Conservation (phyloP, 345 rosid species). For the Populus nigra region DNA sequence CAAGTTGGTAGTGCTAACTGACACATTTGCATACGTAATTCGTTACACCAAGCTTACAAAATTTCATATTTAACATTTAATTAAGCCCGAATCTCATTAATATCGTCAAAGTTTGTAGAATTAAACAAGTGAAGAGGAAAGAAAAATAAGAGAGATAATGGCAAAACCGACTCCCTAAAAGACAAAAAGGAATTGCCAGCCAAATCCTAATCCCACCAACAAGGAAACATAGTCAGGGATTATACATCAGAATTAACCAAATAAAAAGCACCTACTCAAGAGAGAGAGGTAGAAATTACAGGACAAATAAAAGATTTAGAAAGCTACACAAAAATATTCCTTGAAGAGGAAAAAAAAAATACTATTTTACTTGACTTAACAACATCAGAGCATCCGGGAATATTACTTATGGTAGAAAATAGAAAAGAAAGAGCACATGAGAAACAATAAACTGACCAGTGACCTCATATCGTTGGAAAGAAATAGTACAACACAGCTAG, state of each 20-base stretch:
- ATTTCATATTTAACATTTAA: background rate
- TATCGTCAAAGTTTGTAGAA: background rate
- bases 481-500: background rate
- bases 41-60: background rate
- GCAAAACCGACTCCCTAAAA: background rate
- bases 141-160: background rate
- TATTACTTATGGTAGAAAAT: background rate
- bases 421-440: background rate
- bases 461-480: background rate
- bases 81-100: too few species aligned
- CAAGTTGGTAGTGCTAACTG: background rate
- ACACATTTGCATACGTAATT: background rate
- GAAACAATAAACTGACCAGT: background rate
- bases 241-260: background rate
- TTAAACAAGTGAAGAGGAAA: background rate
- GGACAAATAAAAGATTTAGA: background rate
- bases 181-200: background rate
- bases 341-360: background rate
- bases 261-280: background rate
- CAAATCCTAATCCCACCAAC: background rate
- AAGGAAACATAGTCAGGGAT: background rate
- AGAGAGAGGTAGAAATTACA: background rate
- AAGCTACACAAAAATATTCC: background rate
- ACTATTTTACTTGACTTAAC: background rate
- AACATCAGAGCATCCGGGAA: background rate